Conservation (phyloP, 495 filamentous ascomycete genomes). For the Penicillium coffeae region DNA sequence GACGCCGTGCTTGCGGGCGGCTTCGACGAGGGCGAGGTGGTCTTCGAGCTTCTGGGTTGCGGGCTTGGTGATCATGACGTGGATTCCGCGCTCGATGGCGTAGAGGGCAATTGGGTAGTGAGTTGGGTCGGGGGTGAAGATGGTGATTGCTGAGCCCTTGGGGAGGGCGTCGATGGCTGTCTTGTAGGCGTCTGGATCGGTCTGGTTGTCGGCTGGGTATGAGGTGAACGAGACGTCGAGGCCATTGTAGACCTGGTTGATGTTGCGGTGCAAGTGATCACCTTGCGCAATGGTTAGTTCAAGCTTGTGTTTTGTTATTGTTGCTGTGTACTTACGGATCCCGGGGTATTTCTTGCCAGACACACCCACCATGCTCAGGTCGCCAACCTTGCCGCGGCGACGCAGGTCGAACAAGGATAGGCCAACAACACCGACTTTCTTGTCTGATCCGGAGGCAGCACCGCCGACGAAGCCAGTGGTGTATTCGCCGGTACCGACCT, state of each 20-base stretch:
- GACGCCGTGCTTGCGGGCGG: conserved; percentile 68
- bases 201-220: conserved; percentile 66
- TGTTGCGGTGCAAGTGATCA: conserved; percentile 84
- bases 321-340: conserved; percentile 59
- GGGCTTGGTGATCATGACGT: conserved; percentile 95
- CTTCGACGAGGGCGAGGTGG: conserved; percentile 70
- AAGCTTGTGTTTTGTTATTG: background rate
- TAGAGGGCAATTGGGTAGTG: conserved; percentile 95
- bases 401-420: conserved; percentile 87
- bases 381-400: conserved; percentile 79
- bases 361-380: conserved; percentile 85
- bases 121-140: conserved; percentile 93
- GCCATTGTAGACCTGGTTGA: conserved; percentile 79
- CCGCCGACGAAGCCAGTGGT: conserved; percentile 86
- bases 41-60: conserved; percentile 78
- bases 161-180: conserved; percentile 79
- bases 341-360: conserved; percentile 86
- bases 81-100: conserved; percentile 78
- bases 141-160: conserved; percentile 85
- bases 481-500: conserved; percentile 93
- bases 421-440: conserved; percentile 90
- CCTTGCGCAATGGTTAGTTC: conserved; percentile 42
- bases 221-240: conserved; percentile 80
- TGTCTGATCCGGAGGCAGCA: conserved; percentile 75
- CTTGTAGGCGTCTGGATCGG: conserved; percentile 83